phyloP scores from a whole-genome alignment of 495 filamentous ascomycete species.

The Trichoderma reesei region DNA sequence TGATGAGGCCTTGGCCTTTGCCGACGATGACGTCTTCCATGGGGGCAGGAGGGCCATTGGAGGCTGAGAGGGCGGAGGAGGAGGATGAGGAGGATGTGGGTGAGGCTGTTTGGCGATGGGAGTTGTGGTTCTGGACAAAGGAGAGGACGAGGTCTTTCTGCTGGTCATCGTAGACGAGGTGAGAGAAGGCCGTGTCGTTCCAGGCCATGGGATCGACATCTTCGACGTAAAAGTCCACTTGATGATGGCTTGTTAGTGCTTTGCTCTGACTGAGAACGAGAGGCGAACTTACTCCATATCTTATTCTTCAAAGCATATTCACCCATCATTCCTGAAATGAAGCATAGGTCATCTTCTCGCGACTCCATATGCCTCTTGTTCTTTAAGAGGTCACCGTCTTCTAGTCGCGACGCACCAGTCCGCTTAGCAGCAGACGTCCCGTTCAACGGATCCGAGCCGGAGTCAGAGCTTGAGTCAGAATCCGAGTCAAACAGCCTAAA shows the following conservation, averaged over 20 bases:
- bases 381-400: constrained; percentile 18
- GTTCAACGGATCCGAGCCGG: background rate
- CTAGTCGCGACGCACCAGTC: constrained; percentile 12
- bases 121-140: constrained; percentile 30
- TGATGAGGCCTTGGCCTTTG: constrained; percentile 23
- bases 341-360: constrained; percentile 22
- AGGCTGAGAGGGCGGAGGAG: background rate
- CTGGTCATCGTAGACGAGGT: constrained; percentile 30
- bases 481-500: background rate
- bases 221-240: constrained; percentile 26
- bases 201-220: constrained; percentile 24
- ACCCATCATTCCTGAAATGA: constrained; percentile 26
- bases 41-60: background rate
- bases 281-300: constrained; percentile 19
- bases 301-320: constrained; percentile 33
- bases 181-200: constrained; percentile 29
- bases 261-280: background rate
- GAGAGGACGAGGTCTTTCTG: constrained; percentile 32
- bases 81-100: constrained; percentile 17
- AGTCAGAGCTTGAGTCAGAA: background rate
- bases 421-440: background rate
- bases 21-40: constrained; percentile 13
- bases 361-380: constrained; percentile 21
- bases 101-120: constrained; percentile 2
- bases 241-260: background rate